These are phyloP conservation scores for Paraphaeosphaeria sporulosa DNA, from an alignment of 2,329 filamentous ascomycete genomes.

Conservation along the genomic window DNA sequence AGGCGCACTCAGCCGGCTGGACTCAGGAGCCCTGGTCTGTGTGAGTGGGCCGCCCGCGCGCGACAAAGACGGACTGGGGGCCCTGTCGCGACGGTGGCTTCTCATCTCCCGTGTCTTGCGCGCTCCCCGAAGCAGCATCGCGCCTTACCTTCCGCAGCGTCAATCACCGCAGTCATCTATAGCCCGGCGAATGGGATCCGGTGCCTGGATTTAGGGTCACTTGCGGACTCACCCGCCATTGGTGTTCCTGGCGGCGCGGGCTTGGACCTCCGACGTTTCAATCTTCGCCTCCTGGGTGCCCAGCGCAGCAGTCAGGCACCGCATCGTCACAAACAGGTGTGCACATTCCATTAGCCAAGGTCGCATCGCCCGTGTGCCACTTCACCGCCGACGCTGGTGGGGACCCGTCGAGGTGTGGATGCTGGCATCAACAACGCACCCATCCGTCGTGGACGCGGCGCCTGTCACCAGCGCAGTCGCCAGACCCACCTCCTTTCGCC, in stretches of 20 bases:
- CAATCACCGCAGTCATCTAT: conserved; percentile 33
- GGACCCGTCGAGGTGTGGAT: conserved; percentile 4
- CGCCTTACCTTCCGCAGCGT: not conserved
- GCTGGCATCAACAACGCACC: not conserved
- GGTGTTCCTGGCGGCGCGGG: conserved; percentile 37
- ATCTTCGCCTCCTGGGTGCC: conserved; percentile 3
- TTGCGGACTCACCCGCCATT: conserved; percentile 24
- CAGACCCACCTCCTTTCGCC: conserved; percentile 7
- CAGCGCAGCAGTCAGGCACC: no score
- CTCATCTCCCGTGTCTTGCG: conserved; percentile 24
- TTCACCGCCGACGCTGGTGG: conserved; percentile 4
- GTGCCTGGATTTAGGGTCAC: conserved; percentile 27
- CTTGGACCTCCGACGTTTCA: conserved; percentile 20
- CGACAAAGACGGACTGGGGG: conserved; percentile 21
- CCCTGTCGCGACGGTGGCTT: conserved; percentile 9
- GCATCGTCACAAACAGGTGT: conserved; percentile 26
- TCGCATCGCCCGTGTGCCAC: not conserved
- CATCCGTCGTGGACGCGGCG: not conserved
- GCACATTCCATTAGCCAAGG: conserved; percentile 25
- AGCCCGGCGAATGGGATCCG: conserved; percentile 31
- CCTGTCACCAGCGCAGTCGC: conserved; percentile 2
- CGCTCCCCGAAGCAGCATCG: conserved; percentile 15
- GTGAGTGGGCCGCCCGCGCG: conserved; percentile 14
- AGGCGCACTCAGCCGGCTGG: conserved; percentile 21
- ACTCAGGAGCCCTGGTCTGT: conserved; percentile 27